Base-by-base conservation (phyloP, 2,329 filamentous ascomycete genomes). In the Aspergillus persii region DNA sequence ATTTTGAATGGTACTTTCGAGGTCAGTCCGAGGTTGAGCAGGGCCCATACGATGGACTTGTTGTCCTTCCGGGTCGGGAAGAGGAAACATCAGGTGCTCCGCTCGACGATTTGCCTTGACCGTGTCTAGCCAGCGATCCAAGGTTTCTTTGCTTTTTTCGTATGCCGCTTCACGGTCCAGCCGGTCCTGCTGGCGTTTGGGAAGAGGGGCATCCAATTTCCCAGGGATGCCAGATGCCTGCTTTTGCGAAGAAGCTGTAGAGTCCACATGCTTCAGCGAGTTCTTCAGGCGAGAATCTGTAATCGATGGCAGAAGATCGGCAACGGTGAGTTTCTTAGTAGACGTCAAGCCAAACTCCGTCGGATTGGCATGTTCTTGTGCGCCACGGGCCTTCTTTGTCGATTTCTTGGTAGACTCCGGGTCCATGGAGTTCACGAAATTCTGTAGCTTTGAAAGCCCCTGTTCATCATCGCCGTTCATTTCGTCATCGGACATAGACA, bases 101-200 rank as follows among this genome's bases (percentile, higher is more conserved):
- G 94, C 93, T 66, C 92, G 85, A 60, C 95, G 89, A 75, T 97
- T 97, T 33, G 91, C 87, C 77, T 97, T 96, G 69, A 99, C 92
- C 0, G 95, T 98, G 61, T 97, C 94, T 33, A 89, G 89, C 95
- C 95, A 99, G 68, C 92, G 87, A 63, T 91, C 87, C 29, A 99
- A 81, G 0, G 92, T 94, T 75, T 97, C 89, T 69, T 96, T 96
- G 53, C 92, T 93, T 80, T 96, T 93, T 39, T 92, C 87, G 68
- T 93, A 96, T 2, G 95, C 95, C 27, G 87, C 92, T 54, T 82
- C 81, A 54, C 95, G 90, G 69, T 96, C 89, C 15, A 97, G 77
- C 53, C 88, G 87, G 71, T 93, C 92, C 74, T 98, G 94, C 68
- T 96, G 90, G 61, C 93, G 85, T 72, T 90, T 92, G 1, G 91